These are phyloP conservation scores for Didymella glomerata DNA, from an alignment of 2,329 filamentous ascomycete species.

Conservation along the genomic window DNA sequence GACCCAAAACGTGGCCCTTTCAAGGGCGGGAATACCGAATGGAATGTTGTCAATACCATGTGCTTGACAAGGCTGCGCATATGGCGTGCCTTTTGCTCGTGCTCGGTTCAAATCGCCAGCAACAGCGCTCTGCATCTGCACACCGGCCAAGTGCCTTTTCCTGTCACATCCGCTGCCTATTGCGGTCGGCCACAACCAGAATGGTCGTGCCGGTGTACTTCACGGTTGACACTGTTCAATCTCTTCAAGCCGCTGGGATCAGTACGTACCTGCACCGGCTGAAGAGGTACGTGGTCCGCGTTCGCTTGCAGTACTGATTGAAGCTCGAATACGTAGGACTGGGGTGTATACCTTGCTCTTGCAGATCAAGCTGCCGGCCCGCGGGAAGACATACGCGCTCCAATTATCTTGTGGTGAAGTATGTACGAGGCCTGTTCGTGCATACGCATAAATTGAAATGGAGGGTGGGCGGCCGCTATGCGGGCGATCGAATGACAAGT, in stretches of 20 bases:
- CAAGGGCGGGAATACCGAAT: constrained; percentile 21
- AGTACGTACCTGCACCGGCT: constrained; percentile 48
- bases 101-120: constrained; percentile 24
- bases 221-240: constrained; percentile 42
- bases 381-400: constrained; percentile 46
- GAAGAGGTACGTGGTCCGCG: constrained; percentile 45
- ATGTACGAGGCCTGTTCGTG: constrained; percentile 40
- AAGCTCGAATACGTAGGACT: constrained; percentile 38
- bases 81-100: constrained; percentile 26
- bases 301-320: constrained; percentile 43
- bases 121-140: constrained; percentile 29
- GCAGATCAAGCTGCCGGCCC: constrained; percentile 50
- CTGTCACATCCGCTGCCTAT: constrained; percentile 40
- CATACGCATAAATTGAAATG: constrained; percentile 35
- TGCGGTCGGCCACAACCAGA: constrained; percentile 28
- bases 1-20: constrained; percentile 23
- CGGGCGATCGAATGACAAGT: constrained; percentile 39
- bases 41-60: constrained; percentile 25
- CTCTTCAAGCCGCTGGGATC: constrained; percentile 36
- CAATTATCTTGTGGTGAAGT: constrained; percentile 28
- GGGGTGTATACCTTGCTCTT: constrained; percentile 46
- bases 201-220: constrained; percentile 30
- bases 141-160: constrained; percentile 27
- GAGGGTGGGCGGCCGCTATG: constrained; percentile 39
- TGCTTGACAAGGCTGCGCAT: constrained; percentile 28